Evolutionary conservation across 345 rosid species (phyloP), one percentile per base, ranked within the genome.

Genomic region (Gossypium ekmanianum): DNA sequence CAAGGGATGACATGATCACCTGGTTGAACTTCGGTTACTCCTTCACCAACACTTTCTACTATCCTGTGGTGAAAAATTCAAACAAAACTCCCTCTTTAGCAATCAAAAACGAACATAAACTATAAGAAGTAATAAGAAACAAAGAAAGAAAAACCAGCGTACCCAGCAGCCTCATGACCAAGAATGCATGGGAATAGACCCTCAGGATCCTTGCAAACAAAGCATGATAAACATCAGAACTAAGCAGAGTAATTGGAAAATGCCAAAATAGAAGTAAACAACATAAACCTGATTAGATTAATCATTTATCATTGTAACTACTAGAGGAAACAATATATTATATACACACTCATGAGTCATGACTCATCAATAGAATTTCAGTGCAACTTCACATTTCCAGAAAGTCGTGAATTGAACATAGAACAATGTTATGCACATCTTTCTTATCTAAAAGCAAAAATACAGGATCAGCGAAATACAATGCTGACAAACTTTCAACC

Each of bases 141-240:
- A 55, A 55, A 55, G 61, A 43, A 71, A 57, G 27, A 20, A 57
- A 57, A 27, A 50, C 56, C 14, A 47, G 70, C 81, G 29, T 86
- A 94, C 98, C 99, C 98, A 76, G 98, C 97, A 83, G 99, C 98
- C 71, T 95, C 99, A 51, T 95, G 98, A 74, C 99, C 99, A 18
- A 95, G 96, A 76, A 94, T 91, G 76, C 99, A 93, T 0, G 98
- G 98, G 82, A 94, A 94, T 47, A 93, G 89, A 68, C 97, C 96
- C 80, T 95, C 99, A 51, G 98, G 97, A 83, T 93, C 99, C 98
- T 93, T 78, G 39, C 81, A 77, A 74, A 73, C 58, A 18, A 77
- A 70, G 39, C 39, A 41, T 61, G 57, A 27, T 52, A 75, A 44
- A 70, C 48, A 18, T n/a, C 29, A 22, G 17, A 39, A 45, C 17